These are phyloP conservation scores for Cyberlindnera xishuangbannaensis DNA, from an alignment of 805 yeast genomes.

Conservation along the genomic window DNA sequence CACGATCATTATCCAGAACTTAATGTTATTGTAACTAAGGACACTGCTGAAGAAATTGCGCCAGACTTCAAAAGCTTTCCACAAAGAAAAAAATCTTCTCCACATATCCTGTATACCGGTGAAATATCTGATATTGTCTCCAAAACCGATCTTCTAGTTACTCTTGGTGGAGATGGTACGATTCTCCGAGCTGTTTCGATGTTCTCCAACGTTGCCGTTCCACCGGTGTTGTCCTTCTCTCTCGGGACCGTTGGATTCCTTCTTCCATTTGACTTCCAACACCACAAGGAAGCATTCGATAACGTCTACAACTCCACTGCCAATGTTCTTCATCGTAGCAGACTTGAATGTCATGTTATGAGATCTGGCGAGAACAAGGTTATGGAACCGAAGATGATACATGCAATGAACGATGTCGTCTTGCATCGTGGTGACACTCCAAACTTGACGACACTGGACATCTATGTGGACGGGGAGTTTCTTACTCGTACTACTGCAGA, in stretches of 20 bases:
- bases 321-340: slow-evolving; percentile 65
- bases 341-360: slow-evolving; percentile 72
- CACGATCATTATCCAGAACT: slow-evolving; percentile 60
- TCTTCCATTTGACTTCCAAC: slow-evolving; percentile 76
- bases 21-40: slow-evolving; percentile 71
- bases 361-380: slow-evolving; percentile 9
- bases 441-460: slow-evolving; percentile 75
- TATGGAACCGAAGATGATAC: slow-evolving; percentile 34
- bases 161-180: slow-evolving; percentile 97
- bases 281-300: slow-evolving; percentile 53
- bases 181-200: slow-evolving; percentile 76
- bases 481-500: slow-evolving; percentile 90
- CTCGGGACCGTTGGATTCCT: slow-evolving; percentile 88
- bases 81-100: slow-evolving; percentile 25
- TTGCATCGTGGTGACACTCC: slow-evolving; percentile 87
- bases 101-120: slow-evolving; percentile 53
- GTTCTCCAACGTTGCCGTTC: slow-evolving; percentile 67
- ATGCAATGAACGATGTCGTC: slow-evolving; percentile 90
- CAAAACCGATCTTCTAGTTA: slow-evolving; percentile 75
- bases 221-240: slow-evolving; percentile 86
- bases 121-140: slow-evolving; percentile 45
- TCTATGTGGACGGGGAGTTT: slow-evolving; percentile 78
- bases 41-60: slow-evolving; percentile 65
- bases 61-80: slow-evolving; percentile 23
- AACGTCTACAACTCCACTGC: slow-evolving; percentile 64